Base-by-base conservation (phyloP, 352 stramenopile genomes). In the Elongisporangium anandrum region DNA sequence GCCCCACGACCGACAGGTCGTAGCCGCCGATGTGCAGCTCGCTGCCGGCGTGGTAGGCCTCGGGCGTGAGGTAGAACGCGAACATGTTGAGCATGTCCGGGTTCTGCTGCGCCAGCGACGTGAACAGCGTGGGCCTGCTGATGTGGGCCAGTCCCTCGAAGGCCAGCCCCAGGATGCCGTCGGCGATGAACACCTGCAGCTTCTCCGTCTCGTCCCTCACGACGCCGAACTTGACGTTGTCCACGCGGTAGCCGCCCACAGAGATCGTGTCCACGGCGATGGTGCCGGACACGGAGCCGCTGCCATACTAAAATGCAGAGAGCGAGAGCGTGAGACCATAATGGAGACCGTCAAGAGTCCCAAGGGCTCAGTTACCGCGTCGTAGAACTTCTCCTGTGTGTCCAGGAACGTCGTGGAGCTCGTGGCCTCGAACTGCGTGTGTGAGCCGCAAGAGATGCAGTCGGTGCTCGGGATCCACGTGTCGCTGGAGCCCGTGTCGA, bases 141-240 rank as follows among this genome's bases (percentile, higher is more conserved):
- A 97, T 92, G 61, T 92, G 88, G 49, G 85, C 85, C 8, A 97
- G 77, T n/a, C 85, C 85, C 50, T 88, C 75, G 54, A 97, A 97
- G 2, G 70, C 87, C 17, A 97, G 56, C 3, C 88, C 89, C 45
- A 94, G 88, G 60, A 97, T 94, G 20, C 89, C 87, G 65, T 97
- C 89, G 21, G 90, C 88, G 21, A 95, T 74, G 57, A 96, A 96
- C 47, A 78, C 75, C 66, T 88, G 78, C 21, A 94, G 66, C 62
- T 81, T 77, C 64, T 88, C 75, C 17, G 70, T 88, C 64, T 94
- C 81, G 26, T 83, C 70, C 4, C 69, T 64, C 21, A 90, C 75
- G 50, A 94, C 73, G 8, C 87, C 88, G 54, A 97, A 95, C 41
- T 73, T 74, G 39, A 94, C 85, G 56, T 81, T 87, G 41, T 81